These are phyloP conservation scores for Irineochytrium annulatum DNA, from an alignment of 192 early-diverging fungal species.

Conservation along the genomic window DNA sequence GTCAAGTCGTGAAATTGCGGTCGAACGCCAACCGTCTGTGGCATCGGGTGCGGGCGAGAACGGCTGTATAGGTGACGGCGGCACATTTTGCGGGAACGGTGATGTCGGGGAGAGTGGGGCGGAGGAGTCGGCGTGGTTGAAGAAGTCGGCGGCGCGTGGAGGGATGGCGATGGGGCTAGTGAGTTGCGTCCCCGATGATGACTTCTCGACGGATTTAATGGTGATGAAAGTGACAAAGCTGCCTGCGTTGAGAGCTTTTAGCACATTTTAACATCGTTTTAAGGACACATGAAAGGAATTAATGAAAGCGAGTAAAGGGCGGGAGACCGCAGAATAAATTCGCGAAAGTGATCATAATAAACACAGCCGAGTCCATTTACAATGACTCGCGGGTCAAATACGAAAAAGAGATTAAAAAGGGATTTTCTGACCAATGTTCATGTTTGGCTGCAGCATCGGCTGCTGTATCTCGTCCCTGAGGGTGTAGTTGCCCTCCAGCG, in stretches of 20 bases:
- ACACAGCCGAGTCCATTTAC: too few relatives aligned
- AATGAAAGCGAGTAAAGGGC: too few relatives aligned
- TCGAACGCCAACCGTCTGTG: background rate
- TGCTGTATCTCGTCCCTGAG: slow-evolving; percentile 21
- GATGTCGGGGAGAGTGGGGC: background rate
- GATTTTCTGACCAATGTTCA: background rate
- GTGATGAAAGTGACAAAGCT: slow-evolving; percentile 1
- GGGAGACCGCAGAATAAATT: too few relatives aligned
- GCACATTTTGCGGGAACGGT: background rate
- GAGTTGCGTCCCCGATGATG: background rate
- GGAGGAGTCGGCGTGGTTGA: background rate
- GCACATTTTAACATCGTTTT: too few relatives aligned
- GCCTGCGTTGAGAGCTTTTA: slow-evolving; percentile 2
- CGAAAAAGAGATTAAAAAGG: too few relatives aligned
- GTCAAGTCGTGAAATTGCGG: too few relatives aligned
- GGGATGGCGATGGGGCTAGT: background rate
- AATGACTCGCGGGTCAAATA: too few relatives aligned
- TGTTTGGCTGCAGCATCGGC: slow-evolving; percentile 13
- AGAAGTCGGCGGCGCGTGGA: background rate
- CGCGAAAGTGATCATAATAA: too few relatives aligned
- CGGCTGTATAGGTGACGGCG: background rate
- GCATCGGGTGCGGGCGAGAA: background rate
- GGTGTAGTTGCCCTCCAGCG: slow-evolving; percentile 25
- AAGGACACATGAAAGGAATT: too few relatives aligned
- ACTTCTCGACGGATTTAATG: background rate